Conservation (phyloP, 805 yeast genomes). For the Candida koratica region DNA sequence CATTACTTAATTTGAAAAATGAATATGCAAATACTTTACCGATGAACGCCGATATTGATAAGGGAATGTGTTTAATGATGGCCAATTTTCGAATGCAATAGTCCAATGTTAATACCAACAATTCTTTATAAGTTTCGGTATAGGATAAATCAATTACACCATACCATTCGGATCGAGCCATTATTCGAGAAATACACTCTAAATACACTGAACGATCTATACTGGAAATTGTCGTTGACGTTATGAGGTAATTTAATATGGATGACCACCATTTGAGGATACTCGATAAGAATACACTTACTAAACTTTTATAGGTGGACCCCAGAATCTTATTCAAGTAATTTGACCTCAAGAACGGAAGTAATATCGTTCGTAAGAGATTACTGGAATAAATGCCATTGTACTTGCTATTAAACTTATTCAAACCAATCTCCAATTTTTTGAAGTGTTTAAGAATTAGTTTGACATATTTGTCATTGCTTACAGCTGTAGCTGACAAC, state of each 20-base stretch:
- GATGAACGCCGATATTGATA: constrained; percentile 59
- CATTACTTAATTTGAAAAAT: constrained; percentile 50
- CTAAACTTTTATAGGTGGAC: constrained; percentile 30
- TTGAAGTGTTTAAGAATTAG: constrained; percentile 27
- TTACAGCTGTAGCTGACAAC: background rate
- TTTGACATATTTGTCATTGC: constrained; percentile 14
- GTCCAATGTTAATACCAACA: constrained; percentile 51
- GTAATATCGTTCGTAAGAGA: constrained; percentile 43
- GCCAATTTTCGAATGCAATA: constrained; percentile 46
- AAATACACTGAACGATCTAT: constrained; percentile 50
- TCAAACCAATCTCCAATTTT: constrained; percentile 40
- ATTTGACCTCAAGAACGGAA: constrained; percentile 40
- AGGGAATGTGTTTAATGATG: constrained; percentile 46
- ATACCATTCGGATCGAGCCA: constrained; percentile 47
- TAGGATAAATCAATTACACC: constrained; percentile 19
- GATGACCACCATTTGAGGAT: constrained; percentile 54
- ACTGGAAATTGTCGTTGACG: constrained; percentile 28
- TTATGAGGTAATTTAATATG: constrained; percentile 27
- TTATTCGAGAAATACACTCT: constrained; percentile 51
- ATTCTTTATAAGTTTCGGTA: constrained; percentile 23
- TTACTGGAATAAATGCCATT: constrained; percentile 41
- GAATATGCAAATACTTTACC: constrained; percentile 70
- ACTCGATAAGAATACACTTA: constrained; percentile 28
- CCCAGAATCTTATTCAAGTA: constrained; percentile 17
- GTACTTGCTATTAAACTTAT: constrained; percentile 41